Evolutionary conservation across 1,284 basidiomycete species (phyloP).

Genomic region (Lentinus polychrous): DNA sequence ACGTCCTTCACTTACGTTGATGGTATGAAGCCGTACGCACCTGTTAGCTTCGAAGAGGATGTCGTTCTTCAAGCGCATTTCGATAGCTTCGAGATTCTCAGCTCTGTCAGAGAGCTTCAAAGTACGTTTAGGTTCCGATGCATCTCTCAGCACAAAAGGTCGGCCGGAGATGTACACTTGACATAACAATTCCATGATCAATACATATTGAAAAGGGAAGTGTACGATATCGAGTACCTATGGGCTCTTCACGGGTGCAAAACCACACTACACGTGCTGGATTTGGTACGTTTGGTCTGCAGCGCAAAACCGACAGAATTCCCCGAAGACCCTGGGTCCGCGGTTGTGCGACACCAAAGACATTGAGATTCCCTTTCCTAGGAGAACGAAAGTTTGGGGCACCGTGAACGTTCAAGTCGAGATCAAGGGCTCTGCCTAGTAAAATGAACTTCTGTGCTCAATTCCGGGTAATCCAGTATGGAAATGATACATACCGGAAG

Average conservation of each 20-base stretch:
- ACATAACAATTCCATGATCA: constrained; percentile 6
- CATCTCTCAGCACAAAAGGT: constrained; percentile 94
- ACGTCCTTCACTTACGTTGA: not conserved
- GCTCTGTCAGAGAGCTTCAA: constrained; percentile 87
- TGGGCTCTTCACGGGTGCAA: constrained; percentile 78
- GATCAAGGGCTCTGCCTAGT: constrained; percentile 76
- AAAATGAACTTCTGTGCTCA: not conserved
- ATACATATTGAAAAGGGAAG: not conserved
- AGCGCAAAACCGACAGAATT: constrained; percentile 83
- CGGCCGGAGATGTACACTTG: constrained; percentile 88
- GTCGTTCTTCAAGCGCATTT: constrained; percentile 85
- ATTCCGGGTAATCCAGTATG: not conserved
- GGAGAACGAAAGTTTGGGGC: constrained; percentile 94
- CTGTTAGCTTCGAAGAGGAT: constrained; percentile 85
- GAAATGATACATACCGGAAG: constrained; percentile 49
- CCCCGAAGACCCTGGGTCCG: constrained; percentile 90
- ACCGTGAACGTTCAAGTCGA: constrained; percentile 90
- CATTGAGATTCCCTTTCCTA: constrained; percentile 70
- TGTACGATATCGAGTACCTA: constrained; percentile 38
- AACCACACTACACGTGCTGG: constrained; percentile 78
- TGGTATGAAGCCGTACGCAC: constrained; percentile 31
- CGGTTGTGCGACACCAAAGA: constrained; percentile 93
- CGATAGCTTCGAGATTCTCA: constrained; percentile 94
- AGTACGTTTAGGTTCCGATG: constrained; percentile 76
- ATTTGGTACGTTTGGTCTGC: constrained; percentile 57